A percentile compares a stretch with the other conserved stretches of the same genome.
Evolutionary conservation across 441 rosid species (phyloP).

Genomic region (Populus hybrid): DNA sequence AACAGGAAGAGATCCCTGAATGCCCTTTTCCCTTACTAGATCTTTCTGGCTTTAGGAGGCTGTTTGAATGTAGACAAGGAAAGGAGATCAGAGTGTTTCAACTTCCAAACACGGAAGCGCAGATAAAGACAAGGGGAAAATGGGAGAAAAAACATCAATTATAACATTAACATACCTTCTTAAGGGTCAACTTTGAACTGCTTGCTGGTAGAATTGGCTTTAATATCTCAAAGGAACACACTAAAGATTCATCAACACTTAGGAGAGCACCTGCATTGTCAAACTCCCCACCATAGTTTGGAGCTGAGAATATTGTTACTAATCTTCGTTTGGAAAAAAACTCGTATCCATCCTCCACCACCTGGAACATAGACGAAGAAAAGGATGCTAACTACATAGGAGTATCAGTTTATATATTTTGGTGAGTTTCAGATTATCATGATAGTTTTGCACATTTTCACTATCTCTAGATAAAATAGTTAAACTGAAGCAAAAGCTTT

Average conservation of each 20-base stretch:
- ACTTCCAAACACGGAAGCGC: background rate
- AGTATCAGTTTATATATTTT: background rate
- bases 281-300: conserved; percentile 98
- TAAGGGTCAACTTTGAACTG: conserved; percentile 48
- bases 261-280: conserved; percentile 91
- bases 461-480: background rate
- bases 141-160: background rate
- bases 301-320: conserved; percentile 94
- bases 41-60: conserved; percentile 57
- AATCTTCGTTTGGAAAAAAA: conserved; percentile 82
- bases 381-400: background rate
- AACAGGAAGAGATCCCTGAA: conserved; percentile 10
- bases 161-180: conserved; percentile 51
- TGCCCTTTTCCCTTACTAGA: conserved; percentile 24
- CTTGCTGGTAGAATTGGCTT: conserved; percentile 63
- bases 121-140: background rate
- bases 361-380: conserved; percentile 44
- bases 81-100: conserved; percentile 10
- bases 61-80: conserved; percentile 23
- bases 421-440: background rate
- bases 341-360: conserved; percentile 96
- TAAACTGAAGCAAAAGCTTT: background rate
- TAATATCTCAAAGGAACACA: conserved; percentile 90
- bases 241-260: conserved; percentile 71
- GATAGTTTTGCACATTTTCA: background rate